Base-by-base conservation (phyloP, 345 rosid genomes). In the Murraya koenigii region DNA sequence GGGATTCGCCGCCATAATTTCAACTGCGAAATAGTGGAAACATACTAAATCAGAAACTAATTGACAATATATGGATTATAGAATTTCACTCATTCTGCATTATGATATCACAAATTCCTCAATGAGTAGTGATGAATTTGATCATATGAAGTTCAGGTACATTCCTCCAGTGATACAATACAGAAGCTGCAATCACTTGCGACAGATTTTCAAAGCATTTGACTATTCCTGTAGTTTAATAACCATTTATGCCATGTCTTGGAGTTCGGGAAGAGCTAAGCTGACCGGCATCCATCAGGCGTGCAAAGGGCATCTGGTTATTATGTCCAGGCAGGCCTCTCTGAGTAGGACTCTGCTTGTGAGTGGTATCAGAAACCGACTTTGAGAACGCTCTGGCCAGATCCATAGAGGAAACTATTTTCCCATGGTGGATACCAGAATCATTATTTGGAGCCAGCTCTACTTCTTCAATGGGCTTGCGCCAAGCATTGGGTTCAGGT, bases 351-450 rank as follows among this genome's bases (percentile, higher is more conserved):
- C 47, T 66, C 33, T n/a, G 28, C 9, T 72, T 54, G 5, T 44
- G 20, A 17, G 19, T 25, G 14, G 82, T 74, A 71, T 55, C 68
- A 9, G 78, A 78, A 76, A 74, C 73, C 1, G 82, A 77, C 64
- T 63, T 83, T 62, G 85, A 83, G 65, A 77, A 83, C 23, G 73
- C 81, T 58, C 17, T 78, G 32, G 80, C 78, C 3, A 83, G 74
- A 64, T 81, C 84, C 26, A 80, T 30, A 19, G 80, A 71, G 2
- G 86, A 78, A 66, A 63, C 76, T n/a, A 81, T 25, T 54, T 81
- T 84, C 8, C 71, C 80, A 35, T 54, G 80, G 26, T 32, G 41
- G 39, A 33, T 63, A 23, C 69, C 63, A 1, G 66, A 35, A 22
- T 60, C 38, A 23, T 69, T 66, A 32, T 58, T 11, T 58, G 66